Percentiles rank a stretch among this genome's conserved stretches.
Conservation (phyloP, 768 basidiomycete genomes). For the Gymnopilus junonius region DNA sequence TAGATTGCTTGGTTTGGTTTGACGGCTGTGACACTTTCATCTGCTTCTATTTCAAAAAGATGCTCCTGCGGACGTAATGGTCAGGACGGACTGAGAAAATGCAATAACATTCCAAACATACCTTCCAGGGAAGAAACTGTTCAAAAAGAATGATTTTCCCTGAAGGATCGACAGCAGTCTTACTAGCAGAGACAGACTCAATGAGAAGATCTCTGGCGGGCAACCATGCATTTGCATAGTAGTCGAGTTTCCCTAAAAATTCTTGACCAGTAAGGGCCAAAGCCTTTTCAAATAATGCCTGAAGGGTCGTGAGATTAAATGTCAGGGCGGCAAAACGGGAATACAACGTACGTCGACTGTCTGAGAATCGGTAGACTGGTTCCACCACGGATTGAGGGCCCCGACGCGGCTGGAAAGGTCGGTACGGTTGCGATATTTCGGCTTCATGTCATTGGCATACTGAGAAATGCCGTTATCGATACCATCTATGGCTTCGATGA, state of each 20-base stretch:
- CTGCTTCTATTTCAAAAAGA: constrained; percentile 83
- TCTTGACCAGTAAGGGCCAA: constrained; percentile 85
- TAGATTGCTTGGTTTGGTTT: constrained; percentile 69
- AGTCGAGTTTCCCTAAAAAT: constrained; percentile 78
- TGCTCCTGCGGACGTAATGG: constrained; percentile 58
- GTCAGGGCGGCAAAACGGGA: neutral
- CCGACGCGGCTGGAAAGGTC: constrained; percentile 87
- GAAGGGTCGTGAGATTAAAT: constrained; percentile 3
- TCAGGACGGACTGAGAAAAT: neutral
- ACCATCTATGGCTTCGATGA: constrained; percentile 93
- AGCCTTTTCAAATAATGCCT: constrained; percentile 80
- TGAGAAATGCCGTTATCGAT: constrained; percentile 95
- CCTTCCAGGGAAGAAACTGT: constrained; percentile 89
- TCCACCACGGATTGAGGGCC: constrained; percentile 91
- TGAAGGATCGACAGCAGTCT: constrained; percentile 62
- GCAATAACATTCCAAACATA: constrained; percentile 26
- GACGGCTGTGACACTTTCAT: constrained; percentile 43
- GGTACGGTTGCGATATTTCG: constrained; percentile 77
- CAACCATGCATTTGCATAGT: constrained; percentile 89
- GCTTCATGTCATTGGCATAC: constrained; percentile 66
- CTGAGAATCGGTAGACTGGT: constrained; percentile 70
- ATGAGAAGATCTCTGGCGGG: constrained; percentile 85
- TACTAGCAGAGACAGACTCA: constrained; percentile 56
- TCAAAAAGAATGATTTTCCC: constrained; percentile 85
- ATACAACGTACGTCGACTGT: constrained; percentile 67